Base-by-base conservation (phyloP, 805 yeast genomes). In the Suhomyces sp. region DNA sequence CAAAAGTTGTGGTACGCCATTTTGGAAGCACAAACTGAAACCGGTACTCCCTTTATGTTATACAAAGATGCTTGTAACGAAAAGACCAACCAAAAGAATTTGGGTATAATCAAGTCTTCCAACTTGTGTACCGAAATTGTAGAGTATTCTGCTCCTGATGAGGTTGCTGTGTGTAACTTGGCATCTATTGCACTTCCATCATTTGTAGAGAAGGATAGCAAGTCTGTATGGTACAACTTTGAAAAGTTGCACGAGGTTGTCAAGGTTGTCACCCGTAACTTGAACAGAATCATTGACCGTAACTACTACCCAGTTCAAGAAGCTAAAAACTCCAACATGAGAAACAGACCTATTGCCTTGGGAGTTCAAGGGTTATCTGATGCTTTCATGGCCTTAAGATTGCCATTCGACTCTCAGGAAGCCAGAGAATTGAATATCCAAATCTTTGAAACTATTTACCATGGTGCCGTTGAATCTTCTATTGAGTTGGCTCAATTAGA, bases 341-440 rank as follows among this genome's bases (percentile, higher is more conserved):
- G 83, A 63, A 87, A 93, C 69, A 80, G 99, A 61, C 98, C 99
- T 19, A 82, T 93, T 62, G 97, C 97, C n/a, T 72, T 93, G 20
- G 99, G 99, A 59, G 97, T 93, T n/a, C 97, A 93, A 70, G 99
- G 99, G 53, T 77, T 93, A 50, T 97, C 98, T 25, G 98, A 93
- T 69, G 78, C 86, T 1, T 93, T 90, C 69, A 81, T 89, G 79
- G 77, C 80, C 57, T 75, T 93, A 55, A 82, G 96, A 62, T 63
- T 89, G 53, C 94, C 97, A 43, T 93, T 92, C 67, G 97, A 90
- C 59, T 87, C 96, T 35, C 72, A 77, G 29, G 87, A 82, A 62
- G 97, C 98, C 13, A 82, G 81, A 66, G 71, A 73, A 53, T 75
- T 93, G 54, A 93, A 93, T 72, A 76, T 80, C 50, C 92, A 89